These are phyloP conservation scores for Mentha longifolia DNA, from an alignment of 257 asterid species.

Conservation along the genomic window DNA sequence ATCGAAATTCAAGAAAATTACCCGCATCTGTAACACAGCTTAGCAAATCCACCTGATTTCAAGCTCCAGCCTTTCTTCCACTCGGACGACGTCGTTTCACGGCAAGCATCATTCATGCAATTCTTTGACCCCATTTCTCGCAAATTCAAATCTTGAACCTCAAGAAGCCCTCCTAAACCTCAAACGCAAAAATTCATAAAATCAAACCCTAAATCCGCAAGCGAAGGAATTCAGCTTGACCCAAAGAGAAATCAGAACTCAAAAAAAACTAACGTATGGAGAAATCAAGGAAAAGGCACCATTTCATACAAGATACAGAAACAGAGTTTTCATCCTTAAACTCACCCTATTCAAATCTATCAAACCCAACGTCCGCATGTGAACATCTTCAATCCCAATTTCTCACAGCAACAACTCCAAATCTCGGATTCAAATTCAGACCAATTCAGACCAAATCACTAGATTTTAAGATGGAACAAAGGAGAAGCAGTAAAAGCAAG, in stretches of 20 bases:
- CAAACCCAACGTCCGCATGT: constrained; percentile 66
- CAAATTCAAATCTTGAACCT: constrained; percentile 38
- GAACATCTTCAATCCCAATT: constrained; percentile 38
- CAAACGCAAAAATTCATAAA: constrained; percentile 31
- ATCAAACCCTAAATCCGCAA: constrained; percentile 55
- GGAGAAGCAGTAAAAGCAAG: constrained; percentile 11
- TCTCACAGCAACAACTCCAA: constrained; percentile 22
- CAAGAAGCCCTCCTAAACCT: constrained; percentile 43
- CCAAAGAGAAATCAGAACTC: constrained; percentile 43
- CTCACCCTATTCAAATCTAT: constrained; percentile 46
- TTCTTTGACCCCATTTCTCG: constrained; percentile 73
- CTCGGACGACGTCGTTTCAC: constrained; percentile 79
- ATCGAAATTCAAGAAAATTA: constrained; percentile 48
- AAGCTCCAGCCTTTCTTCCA: constrained; percentile 93
- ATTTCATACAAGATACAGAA: constrained; percentile 15
- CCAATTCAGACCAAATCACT: neutral
- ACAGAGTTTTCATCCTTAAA: constrained; percentile 7
- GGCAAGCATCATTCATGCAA: constrained; percentile 91
- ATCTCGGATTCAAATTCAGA: constrained; percentile 41
- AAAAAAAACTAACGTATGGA: neutral
- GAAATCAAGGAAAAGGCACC: constrained; percentile 13
- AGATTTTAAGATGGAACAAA: neutral
- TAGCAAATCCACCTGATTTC: constrained; percentile 90
- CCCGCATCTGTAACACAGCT: constrained; percentile 90
- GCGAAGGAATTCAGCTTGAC: constrained; percentile 40